Conservation (phyloP, 441 rosid species). For the California macrophylla region DNA sequence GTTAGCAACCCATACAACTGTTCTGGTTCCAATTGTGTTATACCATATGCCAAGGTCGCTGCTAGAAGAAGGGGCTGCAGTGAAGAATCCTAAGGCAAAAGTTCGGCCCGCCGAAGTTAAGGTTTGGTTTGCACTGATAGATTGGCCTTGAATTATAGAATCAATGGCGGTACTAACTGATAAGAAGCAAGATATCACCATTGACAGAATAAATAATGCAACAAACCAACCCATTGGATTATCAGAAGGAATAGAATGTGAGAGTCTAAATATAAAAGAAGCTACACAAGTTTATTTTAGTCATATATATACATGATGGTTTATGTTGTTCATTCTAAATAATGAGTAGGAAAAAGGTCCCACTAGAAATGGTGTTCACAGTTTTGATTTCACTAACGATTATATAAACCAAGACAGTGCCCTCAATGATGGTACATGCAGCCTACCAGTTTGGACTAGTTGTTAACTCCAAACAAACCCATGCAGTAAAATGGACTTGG, state of each 20-base stretch:
- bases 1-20: constrained; percentile 76
- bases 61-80: constrained; percentile 26
- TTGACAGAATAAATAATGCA: not conserved
- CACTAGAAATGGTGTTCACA: too few species aligned
- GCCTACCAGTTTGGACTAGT: not conserved
- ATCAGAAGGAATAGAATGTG: too few species aligned
- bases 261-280: not conserved
- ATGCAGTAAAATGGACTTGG: too few species aligned
- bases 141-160: not conserved
- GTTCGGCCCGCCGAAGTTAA: constrained; percentile 32
- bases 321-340: not conserved
- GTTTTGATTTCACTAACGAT: too few species aligned
- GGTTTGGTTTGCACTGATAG: constrained; percentile 13
- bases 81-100: constrained; percentile 65
- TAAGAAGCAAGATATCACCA: not conserved
- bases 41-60: constrained; percentile 74
- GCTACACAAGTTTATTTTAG: not conserved
- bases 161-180: not conserved
- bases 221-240: not conserved
- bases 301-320: not conserved
- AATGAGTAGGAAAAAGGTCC: too few species aligned
- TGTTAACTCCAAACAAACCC: not conserved
- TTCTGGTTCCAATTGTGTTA: constrained; percentile 23
- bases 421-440: not conserved
- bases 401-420: not conserved